Evolutionary conservation across 768 basidiomycete genomes (phyloP), one percentile per base, ranked within the genome.

Genomic region (Leccinum olivaceopallidum): DNA sequence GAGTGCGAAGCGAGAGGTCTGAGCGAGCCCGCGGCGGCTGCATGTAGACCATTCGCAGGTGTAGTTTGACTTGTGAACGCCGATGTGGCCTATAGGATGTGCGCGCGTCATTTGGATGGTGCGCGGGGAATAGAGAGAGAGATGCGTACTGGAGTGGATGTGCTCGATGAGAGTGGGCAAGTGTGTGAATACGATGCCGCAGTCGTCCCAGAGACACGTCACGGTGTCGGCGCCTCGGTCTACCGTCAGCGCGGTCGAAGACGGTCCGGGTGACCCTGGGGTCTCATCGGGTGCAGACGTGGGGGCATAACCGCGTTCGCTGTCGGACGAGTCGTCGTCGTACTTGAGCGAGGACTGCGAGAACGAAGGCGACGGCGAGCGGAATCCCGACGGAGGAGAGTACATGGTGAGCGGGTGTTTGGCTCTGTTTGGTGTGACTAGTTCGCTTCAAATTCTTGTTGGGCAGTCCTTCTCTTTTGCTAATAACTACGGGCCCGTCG

Each of bases 21-120:
- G 95, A 1, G 89, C 82, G 55, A 94, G 80, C 4, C 94, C 92
- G 56, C 88, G 81, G 18, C 95, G 83, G 20, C 78, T 77, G 75
- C 95, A 98, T 5, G 86, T 86, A 20, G 83, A 76, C 95, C 95
- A 98, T 79, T 94, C 88, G 73, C 95, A 98, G 28, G 87, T 87
- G 71, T 95, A 94, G 65, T 83, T 87, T 14, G 92, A 88, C 74
- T 93, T 91, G 75, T 90, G 85, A 12, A 86, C 84, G 48, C 89
- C 90, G 71, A 95, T 89, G 71, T 94, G 92, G 47, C 83, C 92
- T 30, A 30, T 94, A 14, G 47, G 26, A 12, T 50, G 42, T 28
- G 16, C 4, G 42, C 28, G 53, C 57, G 53, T 67, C 48, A 51
- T 20, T 44, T 20, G n/a, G 28, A 28, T 2, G 39, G 34, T 8